Base-by-base conservation (phyloP, 495 filamentous ascomycete genomes). In the Aspergillus bertholletiae region DNA sequence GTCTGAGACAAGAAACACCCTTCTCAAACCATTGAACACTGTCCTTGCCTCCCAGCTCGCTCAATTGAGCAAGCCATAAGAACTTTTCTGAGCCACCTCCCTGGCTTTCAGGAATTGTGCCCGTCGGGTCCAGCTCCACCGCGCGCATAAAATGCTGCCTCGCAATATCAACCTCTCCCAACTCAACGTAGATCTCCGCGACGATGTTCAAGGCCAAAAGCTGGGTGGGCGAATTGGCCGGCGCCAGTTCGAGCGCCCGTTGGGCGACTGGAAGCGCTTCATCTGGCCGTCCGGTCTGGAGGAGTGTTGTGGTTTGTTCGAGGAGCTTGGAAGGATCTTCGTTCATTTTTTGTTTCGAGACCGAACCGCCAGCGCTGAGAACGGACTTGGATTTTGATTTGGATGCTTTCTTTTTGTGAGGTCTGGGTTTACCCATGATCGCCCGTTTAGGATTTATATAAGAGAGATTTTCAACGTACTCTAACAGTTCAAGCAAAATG, bases 51-150 rank as follows among this genome's bases (percentile, higher is more conserved):
- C 94, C 94, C 49, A 89, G 81, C 49, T 94, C 89, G 67, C 86
- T 88, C 65, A 99, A 79, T 71, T 99, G 95, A 41, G 95, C 94
- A 23, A 97, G 78, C 85, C 91, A 97, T 1, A 99, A 74, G 66
- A 97, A 97, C 69, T 96, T 97, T 63, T 97, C 94, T 0, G 92
- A 84, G 0, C 92, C 95, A 7, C 89, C 90, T 17, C 89, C 90
- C 41, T 83, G 74, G 4, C 77, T 73, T 49, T 84, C 77, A 3
- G 80, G 74, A 49, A 79, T 69, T 39, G 63, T 68, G 3, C 93
- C 93, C 49, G 86, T 80, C 7, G 84, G 82, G 66, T 97, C 95
- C 11, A 89, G 69, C 7, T 79, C 69, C 26, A 86, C 87, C 0
- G 94, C 91, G 8, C 74, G 70, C 22, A 82, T 59, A 63, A 96